Percentiles rank a stretch among this genome's conserved stretches.
Evolutionary conservation across 129 eudicot species (phyloP).

Genomic region (sunflower (Helianthus annuus)): DNA sequence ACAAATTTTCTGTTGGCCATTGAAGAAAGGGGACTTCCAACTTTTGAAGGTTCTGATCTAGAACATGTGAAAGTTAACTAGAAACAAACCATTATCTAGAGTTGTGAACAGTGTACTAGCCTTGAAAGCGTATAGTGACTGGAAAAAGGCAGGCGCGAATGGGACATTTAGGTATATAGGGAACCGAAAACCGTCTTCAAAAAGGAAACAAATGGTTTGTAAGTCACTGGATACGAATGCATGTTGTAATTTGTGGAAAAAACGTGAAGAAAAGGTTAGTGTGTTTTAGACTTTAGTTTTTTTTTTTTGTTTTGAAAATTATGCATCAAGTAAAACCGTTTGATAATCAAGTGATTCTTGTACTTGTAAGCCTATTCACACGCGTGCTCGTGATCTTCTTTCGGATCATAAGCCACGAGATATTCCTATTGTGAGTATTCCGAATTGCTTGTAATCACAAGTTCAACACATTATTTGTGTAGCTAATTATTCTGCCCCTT

Average conservation of each 20-base stretch:
- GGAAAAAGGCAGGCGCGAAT: slow-evolving; percentile 70
- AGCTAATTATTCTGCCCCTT: neutral
- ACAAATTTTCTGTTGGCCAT: slow-evolving; percentile 67
- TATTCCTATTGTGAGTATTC: slow-evolving; percentile 64
- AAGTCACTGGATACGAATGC: slow-evolving; percentile 52
- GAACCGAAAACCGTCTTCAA: slow-evolving; percentile 44
- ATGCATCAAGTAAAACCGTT: slow-evolving; percentile 6
- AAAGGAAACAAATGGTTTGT: slow-evolving; percentile 47
- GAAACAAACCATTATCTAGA: slow-evolving; percentile 44
- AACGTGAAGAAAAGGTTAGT: slow-evolving; percentile 58
- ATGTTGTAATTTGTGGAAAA: slow-evolving; percentile 37
- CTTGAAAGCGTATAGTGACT: slow-evolving; percentile 60
- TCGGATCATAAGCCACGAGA: slow-evolving; percentile 68
- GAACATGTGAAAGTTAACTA: slow-evolving; percentile 53
- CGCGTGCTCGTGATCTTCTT: slow-evolving; percentile 62
- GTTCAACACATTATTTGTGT: slow-evolving; percentile 8
- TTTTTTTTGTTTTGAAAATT: slow-evolving; percentile 4
- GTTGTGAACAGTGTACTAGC: slow-evolving; percentile 80
- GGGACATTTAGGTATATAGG: slow-evolving; percentile 62
- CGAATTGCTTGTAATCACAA: neutral
- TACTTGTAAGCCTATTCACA: slow-evolving; percentile 44
- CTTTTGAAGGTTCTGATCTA: slow-evolving; percentile 83
- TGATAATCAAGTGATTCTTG: slow-evolving; percentile 27
- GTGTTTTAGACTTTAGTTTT: slow-evolving; percentile 4
- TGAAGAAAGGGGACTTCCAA: slow-evolving; percentile 69